A percentile compares a stretch with the other conserved stretches of the same genome.
Conservation (phyloP, 73 alveolate genomes). For the Diophrys appendiculata region DNA sequence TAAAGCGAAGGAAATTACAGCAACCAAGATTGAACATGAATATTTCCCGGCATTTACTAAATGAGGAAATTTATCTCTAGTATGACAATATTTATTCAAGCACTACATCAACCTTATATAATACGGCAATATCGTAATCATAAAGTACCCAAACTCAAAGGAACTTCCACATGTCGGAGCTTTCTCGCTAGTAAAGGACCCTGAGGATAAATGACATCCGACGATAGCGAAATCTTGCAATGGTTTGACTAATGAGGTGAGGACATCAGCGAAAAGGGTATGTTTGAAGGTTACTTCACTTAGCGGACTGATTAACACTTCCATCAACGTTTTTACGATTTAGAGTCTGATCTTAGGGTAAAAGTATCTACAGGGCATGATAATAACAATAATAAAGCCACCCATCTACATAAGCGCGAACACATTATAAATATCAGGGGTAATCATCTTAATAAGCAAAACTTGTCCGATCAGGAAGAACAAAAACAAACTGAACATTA, state of each 20-base stretch:
- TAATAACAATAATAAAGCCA: not conserved
- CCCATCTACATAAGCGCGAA: constrained; percentile 17
- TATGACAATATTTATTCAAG: constrained; percentile 66
- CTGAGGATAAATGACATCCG: constrained; percentile 31
- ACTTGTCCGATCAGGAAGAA: constrained; percentile 42
- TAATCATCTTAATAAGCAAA: constrained; percentile 25
- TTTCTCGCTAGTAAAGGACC: constrained; percentile 27
- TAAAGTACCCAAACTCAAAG: constrained; percentile 38
- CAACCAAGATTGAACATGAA: constrained; percentile 45
- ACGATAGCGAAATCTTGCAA: constrained; percentile 41
- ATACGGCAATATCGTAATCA: constrained; percentile 70
- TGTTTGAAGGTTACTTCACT: constrained; percentile 55
- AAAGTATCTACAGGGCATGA: constrained; percentile 3
- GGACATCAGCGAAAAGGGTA: constrained; percentile 61
- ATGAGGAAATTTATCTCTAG: constrained; percentile 83
- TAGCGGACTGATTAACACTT: constrained; percentile 47
- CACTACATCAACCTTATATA: constrained; percentile 83
- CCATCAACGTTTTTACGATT: constrained; percentile 2
- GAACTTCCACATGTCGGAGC: constrained; percentile 33
- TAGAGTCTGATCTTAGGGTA: constrained; percentile 34
- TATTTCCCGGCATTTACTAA: constrained; percentile 82
- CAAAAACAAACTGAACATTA: constrained; percentile 17
- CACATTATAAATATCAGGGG: not conserved
- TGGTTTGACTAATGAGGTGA: constrained; percentile 62
- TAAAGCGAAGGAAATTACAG: constrained; percentile 6